phyloP scores from a whole-genome alignment of 768 basidiomycete genomes.

The Glaciozyma martinii region DNA sequence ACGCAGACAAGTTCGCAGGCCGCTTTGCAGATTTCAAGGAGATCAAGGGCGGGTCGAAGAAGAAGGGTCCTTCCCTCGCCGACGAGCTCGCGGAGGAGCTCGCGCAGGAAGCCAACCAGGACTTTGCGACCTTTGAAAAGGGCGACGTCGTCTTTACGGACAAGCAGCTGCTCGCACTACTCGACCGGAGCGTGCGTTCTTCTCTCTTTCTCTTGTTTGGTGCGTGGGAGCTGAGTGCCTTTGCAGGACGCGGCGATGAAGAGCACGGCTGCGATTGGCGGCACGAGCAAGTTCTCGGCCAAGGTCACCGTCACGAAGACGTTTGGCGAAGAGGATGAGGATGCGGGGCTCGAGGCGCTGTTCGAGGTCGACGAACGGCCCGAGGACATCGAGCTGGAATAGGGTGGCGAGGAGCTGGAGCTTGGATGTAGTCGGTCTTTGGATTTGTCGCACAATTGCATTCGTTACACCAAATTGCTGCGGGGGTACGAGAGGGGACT shows the following conservation, averaged over 20 bases:
- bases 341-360: neutral
- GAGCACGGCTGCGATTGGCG: constrained; percentile 3
- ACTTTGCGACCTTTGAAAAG: constrained; percentile 73
- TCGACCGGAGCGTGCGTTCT: constrained; percentile 55
- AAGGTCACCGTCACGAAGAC: neutral
- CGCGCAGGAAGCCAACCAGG: constrained; percentile 50
- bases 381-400: neutral
- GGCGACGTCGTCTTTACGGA: constrained; percentile 71
- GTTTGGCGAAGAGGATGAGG: neutral
- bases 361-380: neutral
- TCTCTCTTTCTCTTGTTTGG: neutral
- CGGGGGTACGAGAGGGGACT: neutral
- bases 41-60: constrained; percentile 16
- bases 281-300: neutral
- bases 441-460: neutral
- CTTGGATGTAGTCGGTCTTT: neutral
- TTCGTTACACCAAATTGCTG: neutral
- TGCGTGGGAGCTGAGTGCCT: neutral
- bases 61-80: constrained; percentile 40
- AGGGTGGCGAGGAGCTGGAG: neutral
- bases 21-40: constrained; percentile 1
- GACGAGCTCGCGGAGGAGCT: constrained; percentile 72
- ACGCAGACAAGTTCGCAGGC: constrained; percentile 44
- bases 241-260: constrained; percentile 24
- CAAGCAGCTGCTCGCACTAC: constrained; percentile 63